Base-by-base conservation (phyloP, 2,329 filamentous ascomycete species). In the Fragosphaeria purpurea region DNA sequence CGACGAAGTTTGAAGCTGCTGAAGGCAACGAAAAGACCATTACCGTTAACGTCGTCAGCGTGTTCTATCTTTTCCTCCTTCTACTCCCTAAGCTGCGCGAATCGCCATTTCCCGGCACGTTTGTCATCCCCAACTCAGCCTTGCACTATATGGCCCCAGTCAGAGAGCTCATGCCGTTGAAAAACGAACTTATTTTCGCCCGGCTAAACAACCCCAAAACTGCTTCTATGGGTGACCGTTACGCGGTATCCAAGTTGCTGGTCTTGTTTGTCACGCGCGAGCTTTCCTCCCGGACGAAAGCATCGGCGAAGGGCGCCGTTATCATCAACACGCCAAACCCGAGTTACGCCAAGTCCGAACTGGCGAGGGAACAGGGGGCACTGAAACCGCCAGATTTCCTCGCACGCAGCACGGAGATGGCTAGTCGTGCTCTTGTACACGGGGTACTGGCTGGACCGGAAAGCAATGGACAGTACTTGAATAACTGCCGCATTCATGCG, bases 401-500 rank as follows among this genome's bases (percentile, higher is more conserved):
- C 9, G 74, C 69, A 1, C 64, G 73, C 1, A 66, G 64, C 0
- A 65, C 70, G 0, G 75, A 77, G 56, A 67, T 69, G 46, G 75
- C 75, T 0, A 64, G 63, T 34, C 60, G 66, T 0, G 57, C 58
- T 1, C 55, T 68, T 2, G 61, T 67, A 0, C 46, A 61, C 40
- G 65, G 58, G 0, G 47, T 65, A 3, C 40, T 64, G 2, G 62
- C 60, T 1, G 65, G 65, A 0, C 33, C 47, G 1, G 67, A 67
- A 40, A 64, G 53, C 0, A 58, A 65, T 37, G 66, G 66, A 1
- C 58, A 66, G 32, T 67, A 64, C 37, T 53, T 67, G 48, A 45
- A 38, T 5, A 50, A 53, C 48, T 53, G 51, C 51, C 48, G 62
- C 6, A 51, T 65, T 6, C 34, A 33, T 3, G 22, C 41, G 22